These are phyloP conservation scores for Thuidium tamariscinum DNA, from an alignment of 225 moss, liverwort and hornwort genomes.

Conservation along the genomic window DNA sequence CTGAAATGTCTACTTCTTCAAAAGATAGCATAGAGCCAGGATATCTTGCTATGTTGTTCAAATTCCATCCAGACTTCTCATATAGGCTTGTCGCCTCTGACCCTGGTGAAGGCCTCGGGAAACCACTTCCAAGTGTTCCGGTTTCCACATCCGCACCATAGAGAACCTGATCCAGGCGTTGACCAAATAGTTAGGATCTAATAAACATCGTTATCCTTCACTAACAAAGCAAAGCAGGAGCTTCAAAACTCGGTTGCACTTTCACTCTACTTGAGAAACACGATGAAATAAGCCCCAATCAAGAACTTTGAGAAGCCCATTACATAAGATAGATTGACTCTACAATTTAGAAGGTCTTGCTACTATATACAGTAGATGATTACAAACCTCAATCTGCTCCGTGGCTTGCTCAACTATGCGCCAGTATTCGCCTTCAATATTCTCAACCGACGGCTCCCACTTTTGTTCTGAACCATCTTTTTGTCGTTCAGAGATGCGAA, in stretches of 20 bases:
- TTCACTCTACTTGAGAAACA: not conserved
- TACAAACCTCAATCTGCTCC: slow-evolving; percentile 85
- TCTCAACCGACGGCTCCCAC: slow-evolving; percentile 68
- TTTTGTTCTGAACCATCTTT: not conserved
- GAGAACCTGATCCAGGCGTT: slow-evolving; percentile 73
- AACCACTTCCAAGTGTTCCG: slow-evolving; percentile 79
- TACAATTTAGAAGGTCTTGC: not conserved
- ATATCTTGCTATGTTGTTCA: slow-evolving; percentile 88
- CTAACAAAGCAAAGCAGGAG: not conserved
- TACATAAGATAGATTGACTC: not conserved
- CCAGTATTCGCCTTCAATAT: slow-evolving; percentile 98
- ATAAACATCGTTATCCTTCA: not conserved
- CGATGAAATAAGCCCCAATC: not conserved
- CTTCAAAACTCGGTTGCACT: not conserved
- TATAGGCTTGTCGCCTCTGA: slow-evolving; percentile 29
- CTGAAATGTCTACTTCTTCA: slow-evolving; percentile 97
- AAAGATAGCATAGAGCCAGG: slow-evolving; percentile 85
- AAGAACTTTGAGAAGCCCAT: not conserved
- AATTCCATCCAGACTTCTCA: slow-evolving; percentile 88
- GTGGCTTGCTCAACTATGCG: slow-evolving; percentile 96
- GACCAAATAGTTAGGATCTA: not conserved
- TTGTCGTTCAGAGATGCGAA: slow-evolving; percentile 29
- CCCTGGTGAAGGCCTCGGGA: slow-evolving; percentile 49
- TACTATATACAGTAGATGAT: not conserved
- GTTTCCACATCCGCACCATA: slow-evolving; percentile 99